Evolutionary conservation across 768 basidiomycete genomes (phyloP).

Genomic region (Clavaria fumosa): DNA sequence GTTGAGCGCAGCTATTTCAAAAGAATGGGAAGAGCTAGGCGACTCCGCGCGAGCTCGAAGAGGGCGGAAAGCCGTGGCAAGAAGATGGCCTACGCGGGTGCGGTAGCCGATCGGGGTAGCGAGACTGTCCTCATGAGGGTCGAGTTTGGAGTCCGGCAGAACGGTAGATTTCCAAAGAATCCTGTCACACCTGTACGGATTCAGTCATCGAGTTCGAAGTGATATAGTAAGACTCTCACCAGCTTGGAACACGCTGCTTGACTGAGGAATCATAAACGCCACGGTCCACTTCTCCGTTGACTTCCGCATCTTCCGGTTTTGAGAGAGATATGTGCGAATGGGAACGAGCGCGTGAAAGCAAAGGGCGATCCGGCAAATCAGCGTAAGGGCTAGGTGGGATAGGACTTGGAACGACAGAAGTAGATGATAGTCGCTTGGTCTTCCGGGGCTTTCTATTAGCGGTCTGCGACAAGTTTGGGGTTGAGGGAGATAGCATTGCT

Average conservation of each 20-base stretch:
- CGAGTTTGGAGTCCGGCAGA: conserved; percentile 27
- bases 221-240: conserved; percentile 28
- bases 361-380: neutral
- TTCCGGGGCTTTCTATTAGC: neutral
- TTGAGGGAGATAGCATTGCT: conserved; percentile 25
- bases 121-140: conserved; percentile 20
- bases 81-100: conserved; percentile 37
- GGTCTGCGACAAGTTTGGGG: conserved; percentile 12
- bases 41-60: conserved; percentile 24
- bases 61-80: conserved; percentile 39
- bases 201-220: too few relatives aligned
- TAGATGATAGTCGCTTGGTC: neutral
- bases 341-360: conserved; percentile 8
- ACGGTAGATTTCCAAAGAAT: conserved; percentile 72
- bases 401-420: too few relatives aligned
- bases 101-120: conserved; percentile 20
- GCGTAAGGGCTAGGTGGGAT: too few relatives aligned
- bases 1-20: neutral
- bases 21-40: conserved; percentile 11
- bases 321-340: conserved; percentile 21
- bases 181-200: conserved; percentile 70
- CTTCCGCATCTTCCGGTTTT: conserved; percentile 14
- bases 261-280: conserved; percentile 71
- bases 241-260: conserved; percentile 74
- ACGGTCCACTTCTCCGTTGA: conserved; percentile 29